Evolutionary conservation across 371 early-diverging fungal species (phyloP), one percentile per base, ranked within the genome.

Genomic region (Mortierella sp.): DNA sequence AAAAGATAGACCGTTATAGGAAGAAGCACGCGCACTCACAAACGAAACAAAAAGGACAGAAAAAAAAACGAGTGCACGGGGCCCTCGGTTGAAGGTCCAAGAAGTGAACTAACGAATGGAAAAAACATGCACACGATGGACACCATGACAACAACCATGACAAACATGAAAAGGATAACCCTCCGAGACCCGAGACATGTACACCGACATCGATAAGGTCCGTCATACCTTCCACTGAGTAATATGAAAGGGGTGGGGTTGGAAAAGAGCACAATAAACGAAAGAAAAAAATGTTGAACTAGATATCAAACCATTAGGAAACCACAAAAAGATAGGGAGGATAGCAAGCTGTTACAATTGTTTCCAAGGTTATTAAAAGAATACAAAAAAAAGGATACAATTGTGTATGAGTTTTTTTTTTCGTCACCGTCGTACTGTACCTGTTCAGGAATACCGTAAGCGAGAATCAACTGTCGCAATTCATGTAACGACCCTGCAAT

Each of bases 371-470:
- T 68, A 68, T 68, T 68, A 68, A 68, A 68, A 68, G 43, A 58
- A 71, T 58, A 49, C 51, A 43, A 76, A 65, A 44, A 71, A 54
- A 71, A 60, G 75, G 75, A 78, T 73, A 29, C 54, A n/a, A 54
- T 11, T 21, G 8, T 32, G 35, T 11, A 21, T 46, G 16, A 12
- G 54, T 55, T 55, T 60, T 60, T 32, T 29, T 29, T 60, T 63
- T 35, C 16, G 16, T 35, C 63, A 35, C 29, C 32, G 14, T 35
- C 4, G 71, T 71, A 79, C 75, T 60, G n/a, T 81, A 84, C 84
- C 75, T 84, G 73, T 4, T 84, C 84, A 49, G 86, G 86, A 32
- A 85, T 81, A 70, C 86, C 86, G 72, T 82, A 85, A 70, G 79
- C 79, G 18, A 85, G 77, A 74, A 85, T 81, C 75, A 85, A 72